Conservation (phyloP, 371 early-diverging fungal species). For the Mortierella sp. region DNA sequence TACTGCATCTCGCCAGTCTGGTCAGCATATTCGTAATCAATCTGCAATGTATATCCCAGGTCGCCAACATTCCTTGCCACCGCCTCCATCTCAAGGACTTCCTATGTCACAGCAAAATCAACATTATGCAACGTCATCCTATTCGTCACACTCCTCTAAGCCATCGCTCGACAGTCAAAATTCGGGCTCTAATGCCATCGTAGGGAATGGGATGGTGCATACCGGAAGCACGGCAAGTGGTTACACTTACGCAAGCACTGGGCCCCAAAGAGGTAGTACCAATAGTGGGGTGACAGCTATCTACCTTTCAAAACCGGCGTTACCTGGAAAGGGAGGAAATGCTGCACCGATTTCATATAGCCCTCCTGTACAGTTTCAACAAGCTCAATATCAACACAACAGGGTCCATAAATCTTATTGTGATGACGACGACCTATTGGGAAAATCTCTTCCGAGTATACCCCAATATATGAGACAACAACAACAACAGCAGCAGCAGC, state of each 20-base stretch:
- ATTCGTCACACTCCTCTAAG: background rate
- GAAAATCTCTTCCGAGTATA: conserved; percentile 16
- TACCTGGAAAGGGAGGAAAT: conserved; percentile 9
- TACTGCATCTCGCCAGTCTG: conserved; percentile 31
- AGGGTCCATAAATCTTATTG: conserved; percentile 15
- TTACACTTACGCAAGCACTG: conserved; percentile 30
- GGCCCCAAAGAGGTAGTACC: conserved; percentile 1
- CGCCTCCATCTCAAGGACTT: conserved; percentile 27
- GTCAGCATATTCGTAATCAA: conserved; percentile 24
- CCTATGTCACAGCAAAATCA: conserved; percentile 20
- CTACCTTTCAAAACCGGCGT: conserved; percentile 48
- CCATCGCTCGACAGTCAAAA: conserved; percentile 12
- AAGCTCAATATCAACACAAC: background rate
- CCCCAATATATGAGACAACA: conserved; percentile 5
- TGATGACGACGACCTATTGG: conserved; percentile 20
- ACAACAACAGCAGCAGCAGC: conserved; percentile 27
- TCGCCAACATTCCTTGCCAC: conserved; percentile 24
- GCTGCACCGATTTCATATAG: background rate
- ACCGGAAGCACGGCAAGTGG: conserved; percentile 24
- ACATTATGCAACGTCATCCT: conserved; percentile 10
- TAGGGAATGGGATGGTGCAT: conserved; percentile 8
- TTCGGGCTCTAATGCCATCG: conserved; percentile 8
- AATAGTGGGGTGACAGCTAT: conserved; percentile 30
- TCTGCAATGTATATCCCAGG: background rate
- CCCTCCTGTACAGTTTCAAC: conserved; percentile 9